Base-by-base conservation (phyloP, 441 rosid species). In the Hura crepitans region DNA sequence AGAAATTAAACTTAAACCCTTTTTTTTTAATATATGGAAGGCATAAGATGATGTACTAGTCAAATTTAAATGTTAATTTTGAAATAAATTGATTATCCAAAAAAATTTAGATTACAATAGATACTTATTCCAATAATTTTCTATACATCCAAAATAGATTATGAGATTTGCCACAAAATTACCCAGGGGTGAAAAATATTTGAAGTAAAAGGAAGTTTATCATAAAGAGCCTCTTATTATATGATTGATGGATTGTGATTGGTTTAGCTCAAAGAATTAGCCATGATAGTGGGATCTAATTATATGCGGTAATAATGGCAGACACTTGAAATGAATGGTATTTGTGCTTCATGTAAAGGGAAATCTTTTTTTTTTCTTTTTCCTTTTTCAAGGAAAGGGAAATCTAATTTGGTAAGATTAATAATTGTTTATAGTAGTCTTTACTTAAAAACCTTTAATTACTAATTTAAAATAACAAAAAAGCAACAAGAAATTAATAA, bases 311-410 rank as follows among this genome's bases (percentile, higher is more conserved):
- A 68, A 74, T 71, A 80, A 74, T 78, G 87, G 86, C 76, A 72
- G 82, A 75, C 85, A 87, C 37, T 66, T 68, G 47, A 75, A 75
- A 64, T 66, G 75, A 65, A 64, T 72, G 82, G 82, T 80, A 61
- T 76, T 75, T 77, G 65, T 75, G 82, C 75, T 75, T 71, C 79
- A 68, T 61, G 62, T 27, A 72, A 79, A 73, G 45, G 51, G 57
- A 68, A 59, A 64, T n/a, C n/a, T n/a, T n/a, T n/a, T n/a, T n/a
- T n/a, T n/a, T n/a, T n/a, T n/a, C n/a, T n/a, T n/a, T n/a, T n/a
- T n/a, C n/a, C n/a, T n/a, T n/a, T n/a, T 75, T 71, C 79, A 68
- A 56, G 62, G 31, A 72, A 79, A 73, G 45, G 51, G 57, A 68
- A 59, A 78, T 58, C 54, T 68, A 31, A 35, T 50, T 20, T 28